Evolutionary conservation across 768 basidiomycete genomes (phyloP).

Genomic region (Suillus decipiens): DNA sequence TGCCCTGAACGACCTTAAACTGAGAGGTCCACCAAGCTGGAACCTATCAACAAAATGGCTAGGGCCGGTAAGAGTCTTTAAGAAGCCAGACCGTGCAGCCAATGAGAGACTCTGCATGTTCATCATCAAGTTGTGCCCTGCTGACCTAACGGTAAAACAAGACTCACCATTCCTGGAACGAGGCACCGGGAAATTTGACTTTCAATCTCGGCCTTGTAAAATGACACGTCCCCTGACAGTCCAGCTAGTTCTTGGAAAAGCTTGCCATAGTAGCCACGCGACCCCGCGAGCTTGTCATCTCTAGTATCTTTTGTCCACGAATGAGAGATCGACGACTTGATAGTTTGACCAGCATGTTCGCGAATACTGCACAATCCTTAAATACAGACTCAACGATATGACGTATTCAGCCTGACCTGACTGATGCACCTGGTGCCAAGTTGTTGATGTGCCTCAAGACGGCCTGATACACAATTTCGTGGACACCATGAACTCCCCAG

Average conservation of each 20-base stretch:
- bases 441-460: slow-evolving; percentile 74
- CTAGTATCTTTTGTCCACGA: slow-evolving; percentile 75
- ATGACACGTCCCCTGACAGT: slow-evolving; percentile 76
- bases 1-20: slow-evolving; percentile 72
- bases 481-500: slow-evolving; percentile 43
- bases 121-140: background rate
- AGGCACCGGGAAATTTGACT: slow-evolving; percentile 62
- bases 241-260: slow-evolving; percentile 74
- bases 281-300: slow-evolving; percentile 65
- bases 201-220: slow-evolving; percentile 73
- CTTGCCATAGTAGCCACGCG: slow-evolving; percentile 63
- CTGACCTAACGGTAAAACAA: slow-evolving; percentile 8
- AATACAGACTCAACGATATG: too few relatives aligned
- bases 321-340: slow-evolving; percentile 86
- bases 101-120: slow-evolving; percentile 69
- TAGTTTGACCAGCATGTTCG: slow-evolving; percentile 73
- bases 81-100: slow-evolving; percentile 66
- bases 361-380: slow-evolving; percentile 48
- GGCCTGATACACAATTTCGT: slow-evolving; percentile 86
- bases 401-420: slow-evolving; percentile 54
- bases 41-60: slow-evolving; percentile 82
- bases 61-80: slow-evolving; percentile 59
- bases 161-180: slow-evolving; percentile 56
- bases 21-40: slow-evolving; percentile 90
- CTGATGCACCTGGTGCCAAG: slow-evolving; percentile 73